Evolutionary conservation across 2,329 filamentous ascomycete species (phyloP).

Genomic region (Aureobasidium sp.): DNA sequence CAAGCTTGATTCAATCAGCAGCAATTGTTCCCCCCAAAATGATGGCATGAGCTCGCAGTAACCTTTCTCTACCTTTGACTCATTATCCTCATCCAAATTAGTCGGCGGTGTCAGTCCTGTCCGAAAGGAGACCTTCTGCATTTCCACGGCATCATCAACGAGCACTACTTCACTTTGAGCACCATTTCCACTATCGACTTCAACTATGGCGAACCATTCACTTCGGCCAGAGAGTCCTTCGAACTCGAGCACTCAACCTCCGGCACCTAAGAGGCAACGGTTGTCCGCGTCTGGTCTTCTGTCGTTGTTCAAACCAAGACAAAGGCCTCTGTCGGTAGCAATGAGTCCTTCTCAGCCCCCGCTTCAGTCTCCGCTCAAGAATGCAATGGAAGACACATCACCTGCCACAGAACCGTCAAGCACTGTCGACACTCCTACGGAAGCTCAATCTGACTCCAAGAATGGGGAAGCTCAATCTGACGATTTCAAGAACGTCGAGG

Average conservation of each 20-base stretch:
- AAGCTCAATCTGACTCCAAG: not conserved
- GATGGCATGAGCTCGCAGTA: slow-evolving; percentile 5
- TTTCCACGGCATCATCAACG: not conserved
- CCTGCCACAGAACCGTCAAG: not conserved
- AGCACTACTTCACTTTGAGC: not conserved
- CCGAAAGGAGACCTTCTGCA: not conserved
- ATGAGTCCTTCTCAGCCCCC: not conserved
- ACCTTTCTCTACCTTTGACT: not conserved
- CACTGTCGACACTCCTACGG: not conserved
- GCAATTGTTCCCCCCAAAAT: not conserved
- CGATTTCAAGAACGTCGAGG: not conserved
- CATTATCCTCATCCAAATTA: not conserved
- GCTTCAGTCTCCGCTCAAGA: not conserved
- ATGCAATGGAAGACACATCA: not conserved
- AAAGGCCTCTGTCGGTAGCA: not conserved
- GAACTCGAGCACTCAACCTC: not conserved
- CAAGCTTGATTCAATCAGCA: not conserved
- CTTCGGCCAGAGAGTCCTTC: not conserved
- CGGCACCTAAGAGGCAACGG: not conserved
- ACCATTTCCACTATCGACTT: not conserved
- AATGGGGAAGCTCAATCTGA: not conserved
- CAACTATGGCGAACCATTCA: not conserved
- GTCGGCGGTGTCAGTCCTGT: not conserved
- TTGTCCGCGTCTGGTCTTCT: slow-evolving; percentile 6
- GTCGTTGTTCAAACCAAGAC: slow-evolving; percentile 14